Evolutionary conservation across 1,284 basidiomycete species (phyloP), one percentile per base, ranked within the genome.

Genomic region (Tylopilus sp.): DNA sequence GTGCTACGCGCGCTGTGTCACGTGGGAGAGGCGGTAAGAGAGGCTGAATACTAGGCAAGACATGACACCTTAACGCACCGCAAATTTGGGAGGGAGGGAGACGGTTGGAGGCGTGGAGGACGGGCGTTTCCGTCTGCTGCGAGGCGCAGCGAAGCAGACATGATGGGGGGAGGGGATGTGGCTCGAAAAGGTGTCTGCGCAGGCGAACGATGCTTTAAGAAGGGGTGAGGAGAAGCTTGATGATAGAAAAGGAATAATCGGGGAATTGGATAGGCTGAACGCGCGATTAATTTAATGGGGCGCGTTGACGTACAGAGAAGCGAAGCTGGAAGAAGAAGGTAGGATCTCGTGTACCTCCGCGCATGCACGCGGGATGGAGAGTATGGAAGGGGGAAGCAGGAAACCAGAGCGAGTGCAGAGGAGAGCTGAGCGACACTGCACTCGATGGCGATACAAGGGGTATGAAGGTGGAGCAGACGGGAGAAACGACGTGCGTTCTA

Each of bases 11-110:
- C 57, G 42, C 69, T 69, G 39, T 43, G 46, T 53, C 48, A 55
- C 50, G 58, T 56, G 56, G 55, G 42, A 45, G 50, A 22, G 52
- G 48, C 29, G 45, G 51, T 52, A 42, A 66, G 62, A 48, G 36
- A 48, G 51, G 28, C 3, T 6, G 29, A 22, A 43, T 7, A 36
- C 4, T 31, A 10, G 2, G 46, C 13, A 48, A 11, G 53, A 44
- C 9, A 19, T n/a, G 7, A 43, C 8, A 19, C 24, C 24, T 11
- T 33, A 37, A 64, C 70, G 51, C 46, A 82, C 82, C 80, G 77
- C 50, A 85, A 72, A 61, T 85, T 84, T 13, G 83, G 83, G 56
- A 85, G 72, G 25, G 83, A 84, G 19, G 83, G 81, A 5, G 82
- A 83, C 44, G 81, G 79, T 51, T 82, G 82, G 40, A 84, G 72